Percentiles rank a stretch among this genome's conserved stretches.
These are phyloP conservation scores for Globisporangium splendens DNA, from an alignment of 352 stramenopile genomes.

Conservation along the genomic window DNA sequence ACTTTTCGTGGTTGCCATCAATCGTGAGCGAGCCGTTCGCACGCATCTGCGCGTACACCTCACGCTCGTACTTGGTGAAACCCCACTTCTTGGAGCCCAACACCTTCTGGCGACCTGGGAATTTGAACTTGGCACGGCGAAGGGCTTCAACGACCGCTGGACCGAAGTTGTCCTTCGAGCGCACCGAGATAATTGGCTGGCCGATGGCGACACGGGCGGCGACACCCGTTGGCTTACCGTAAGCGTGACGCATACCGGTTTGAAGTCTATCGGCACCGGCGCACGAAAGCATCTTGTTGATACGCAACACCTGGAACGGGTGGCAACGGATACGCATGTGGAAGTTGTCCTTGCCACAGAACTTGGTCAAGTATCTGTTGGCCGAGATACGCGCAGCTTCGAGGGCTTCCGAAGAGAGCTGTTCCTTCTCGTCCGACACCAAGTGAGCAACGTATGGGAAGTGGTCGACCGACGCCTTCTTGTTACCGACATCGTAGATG, in stretches of 20 bases:
- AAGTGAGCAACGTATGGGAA: conserved; percentile 99
- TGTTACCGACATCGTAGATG: conserved; percentile 99
- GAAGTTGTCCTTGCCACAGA: conserved; percentile 98
- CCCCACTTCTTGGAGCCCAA: conserved; percentile 99
- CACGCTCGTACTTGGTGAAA: conserved; percentile 98
- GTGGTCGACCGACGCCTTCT: conserved; percentile 96
- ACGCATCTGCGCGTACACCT: conserved; percentile 97
- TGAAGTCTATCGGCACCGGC: conserved; percentile 98
- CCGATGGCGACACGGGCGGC: conserved; percentile 98
- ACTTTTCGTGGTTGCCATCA: conserved; percentile 99
- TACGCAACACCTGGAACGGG: conserved; percentile 99
- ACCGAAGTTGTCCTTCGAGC: conserved; percentile 95
- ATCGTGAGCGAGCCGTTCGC: conserved; percentile 91
- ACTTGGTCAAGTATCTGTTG: conserved; percentile 99
- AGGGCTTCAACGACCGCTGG: conserved; percentile 96
- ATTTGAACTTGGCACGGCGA: conserved; percentile 99
- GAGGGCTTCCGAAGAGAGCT: conserved; percentile 96
- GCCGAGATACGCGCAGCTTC: conserved; percentile 98
- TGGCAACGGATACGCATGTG: conserved; percentile 99
- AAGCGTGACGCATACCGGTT: conserved; percentile 99
- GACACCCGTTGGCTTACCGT: conserved; percentile 98
- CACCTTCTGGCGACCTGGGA: conserved; percentile 99
- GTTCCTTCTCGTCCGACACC: conserved; percentile 91
- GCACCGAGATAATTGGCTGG: conserved; percentile 97
- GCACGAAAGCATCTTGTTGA: conserved; percentile 99